Evolutionary conservation across 371 early-diverging fungal genomes (phyloP), one percentile per base, ranked within the genome.

Genomic region (Nosema muscidifuracis): DNA sequence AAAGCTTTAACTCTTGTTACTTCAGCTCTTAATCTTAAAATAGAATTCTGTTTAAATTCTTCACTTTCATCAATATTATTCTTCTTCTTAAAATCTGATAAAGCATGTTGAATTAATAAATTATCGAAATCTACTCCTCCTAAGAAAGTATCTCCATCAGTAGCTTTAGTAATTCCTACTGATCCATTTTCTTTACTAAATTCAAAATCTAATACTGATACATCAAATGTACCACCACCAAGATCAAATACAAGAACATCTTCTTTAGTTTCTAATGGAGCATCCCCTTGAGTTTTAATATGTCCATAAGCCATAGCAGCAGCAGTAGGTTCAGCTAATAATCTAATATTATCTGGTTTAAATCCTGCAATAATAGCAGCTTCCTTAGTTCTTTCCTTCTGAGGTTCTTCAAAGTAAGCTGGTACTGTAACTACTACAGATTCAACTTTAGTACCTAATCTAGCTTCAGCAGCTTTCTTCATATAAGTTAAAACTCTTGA

Each of bases 111-210:
- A 77, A 91, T 91, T 65, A 96, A 86, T 75, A 89, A 87, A 87
- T 92, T 89, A 85, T 93, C 94, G 83, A 94, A 91, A 86, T 94
- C 93, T 85, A 93, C 93, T 84, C 97, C 97, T 83, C 97, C 95
- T 84, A 93, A 87, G 86, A 93, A 94, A 73, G 92, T 94, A 85
- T 93, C 92, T 86, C 94, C 97, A 81, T 90, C 89, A 76, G 91
- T 91, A 80, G 93, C 91, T 87, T 89, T 89, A 79, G 91, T 91
- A 36, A 50, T 84, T 90, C 92, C 71, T 92, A 91, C 84, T 91
- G 89, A 75, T 90, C 53, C 66, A 16, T 57, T 55, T 12, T 51
- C 40, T 34, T n/a, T 64, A 16, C 68, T 91, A 64, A 90, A 90
- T 81, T 92, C 92, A 70, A 91, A 92, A 80, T 91, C 88, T 67